phyloP scores from a whole-genome alignment of 371 early-diverging fungal genomes.

The Mortierella sp. region DNA sequence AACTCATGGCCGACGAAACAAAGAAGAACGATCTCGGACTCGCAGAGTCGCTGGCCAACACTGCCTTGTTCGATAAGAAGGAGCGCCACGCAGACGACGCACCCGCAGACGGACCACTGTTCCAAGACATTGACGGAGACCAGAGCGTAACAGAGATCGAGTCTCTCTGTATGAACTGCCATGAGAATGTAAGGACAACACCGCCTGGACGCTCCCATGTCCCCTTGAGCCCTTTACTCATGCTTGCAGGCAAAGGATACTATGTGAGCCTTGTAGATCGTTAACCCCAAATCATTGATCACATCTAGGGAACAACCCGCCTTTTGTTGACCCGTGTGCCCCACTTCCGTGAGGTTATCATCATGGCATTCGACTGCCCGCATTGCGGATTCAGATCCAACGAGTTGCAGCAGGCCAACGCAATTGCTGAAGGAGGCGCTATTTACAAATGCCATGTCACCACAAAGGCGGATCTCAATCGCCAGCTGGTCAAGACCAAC shows the following conservation, averaged over 20 bases:
- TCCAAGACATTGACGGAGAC: constrained; percentile 75
- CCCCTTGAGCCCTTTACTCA: too few species aligned
- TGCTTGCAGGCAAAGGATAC: too few species aligned
- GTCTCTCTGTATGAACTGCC: constrained; percentile 91
- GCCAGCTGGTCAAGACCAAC: constrained; percentile 93
- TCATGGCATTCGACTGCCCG: constrained; percentile 95
- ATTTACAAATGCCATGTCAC: constrained; percentile 69
- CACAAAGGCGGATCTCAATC: constrained; percentile 82
- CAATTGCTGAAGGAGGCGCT: constrained; percentile 84
- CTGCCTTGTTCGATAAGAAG: constrained; percentile 34
- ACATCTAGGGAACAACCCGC: constrained; percentile 79
- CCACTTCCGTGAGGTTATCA: constrained; percentile 92
- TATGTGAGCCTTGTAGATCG: too few species aligned
- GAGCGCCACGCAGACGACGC: constrained; percentile 8
- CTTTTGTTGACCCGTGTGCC: constrained; percentile 92
- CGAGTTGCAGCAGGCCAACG: constrained; percentile 89
- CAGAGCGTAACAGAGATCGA: constrained; percentile 82
- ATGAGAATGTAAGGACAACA: constrained; percentile 74
- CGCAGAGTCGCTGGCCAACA: constrained; percentile 25
- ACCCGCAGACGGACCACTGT: constrained; percentile 63
- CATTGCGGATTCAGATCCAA: constrained; percentile 92
- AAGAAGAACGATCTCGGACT: constrained; percentile 31
- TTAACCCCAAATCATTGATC: too few species aligned
- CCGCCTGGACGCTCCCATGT: neutral
- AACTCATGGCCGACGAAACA: constrained; percentile 23